phyloP scores from a whole-genome alignment of 768 basidiomycete species.

The Pilatotrama ljubarskyi region DNA sequence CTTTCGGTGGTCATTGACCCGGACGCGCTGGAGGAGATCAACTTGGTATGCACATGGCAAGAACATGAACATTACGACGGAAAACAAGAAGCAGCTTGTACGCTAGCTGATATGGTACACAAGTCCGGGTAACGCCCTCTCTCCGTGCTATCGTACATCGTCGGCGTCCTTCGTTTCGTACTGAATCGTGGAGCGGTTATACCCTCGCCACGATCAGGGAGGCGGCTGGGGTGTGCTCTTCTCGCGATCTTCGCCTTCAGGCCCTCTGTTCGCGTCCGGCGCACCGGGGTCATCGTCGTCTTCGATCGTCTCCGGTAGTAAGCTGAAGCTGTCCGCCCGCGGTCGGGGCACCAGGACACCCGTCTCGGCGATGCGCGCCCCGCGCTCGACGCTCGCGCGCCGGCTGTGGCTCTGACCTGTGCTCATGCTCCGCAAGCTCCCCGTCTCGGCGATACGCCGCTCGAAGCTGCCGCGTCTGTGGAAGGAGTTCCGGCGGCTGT shows the following conservation, averaged over 20 bases:
- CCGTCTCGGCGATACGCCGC: constrained; percentile 31
- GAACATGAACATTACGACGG: constrained; percentile 2
- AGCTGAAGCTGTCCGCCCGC: constrained; percentile 14
- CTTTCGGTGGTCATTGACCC: too few relatives aligned
- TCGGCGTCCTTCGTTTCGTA: too few relatives aligned
- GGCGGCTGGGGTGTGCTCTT: constrained; percentile 9
- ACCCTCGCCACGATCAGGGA: neutral
- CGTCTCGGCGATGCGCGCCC: constrained; percentile 70
- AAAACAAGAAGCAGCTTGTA: neutral
- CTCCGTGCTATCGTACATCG: neutral
- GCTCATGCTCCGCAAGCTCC: constrained; percentile 33
- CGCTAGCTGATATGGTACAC: constrained; percentile 9
- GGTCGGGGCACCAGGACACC: constrained; percentile 50
- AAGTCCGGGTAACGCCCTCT: neutral
- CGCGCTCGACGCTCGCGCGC: constrained; percentile 60
- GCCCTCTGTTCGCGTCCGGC: neutral
- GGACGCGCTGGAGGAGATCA: neutral
- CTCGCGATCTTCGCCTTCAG: neutral
- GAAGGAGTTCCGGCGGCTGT: constrained; percentile 39
- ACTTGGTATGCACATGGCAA: neutral
- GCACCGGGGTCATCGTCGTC: neutral
- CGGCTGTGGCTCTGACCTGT: constrained; percentile 42
- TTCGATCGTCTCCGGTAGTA: constrained; percentile 14
- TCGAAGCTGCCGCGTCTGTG: constrained; percentile 34
- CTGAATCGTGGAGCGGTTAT: too few relatives aligned